Evolutionary conservation across 768 basidiomycete genomes (phyloP).

Genomic region (Solioccasus polychromus): DNA sequence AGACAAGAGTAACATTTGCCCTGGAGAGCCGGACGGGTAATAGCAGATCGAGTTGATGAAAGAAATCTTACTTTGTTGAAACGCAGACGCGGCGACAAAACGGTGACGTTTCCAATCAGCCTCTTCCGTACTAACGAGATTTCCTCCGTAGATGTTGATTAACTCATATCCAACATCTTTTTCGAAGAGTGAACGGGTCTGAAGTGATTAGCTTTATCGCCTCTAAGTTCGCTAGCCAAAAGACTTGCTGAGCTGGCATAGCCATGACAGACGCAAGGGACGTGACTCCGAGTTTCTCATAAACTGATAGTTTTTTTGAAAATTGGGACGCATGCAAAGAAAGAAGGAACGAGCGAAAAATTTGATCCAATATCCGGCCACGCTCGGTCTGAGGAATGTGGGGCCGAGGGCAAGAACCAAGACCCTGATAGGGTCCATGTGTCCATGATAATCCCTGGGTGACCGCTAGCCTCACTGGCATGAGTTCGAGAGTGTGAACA

Average conservation of each 20-base stretch:
- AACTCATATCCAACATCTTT: constrained; percentile 40
- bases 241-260: constrained; percentile 28
- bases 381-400: constrained; percentile 34
- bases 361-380: constrained; percentile 33
- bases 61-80: constrained; percentile 44
- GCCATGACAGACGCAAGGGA: constrained; percentile 36
- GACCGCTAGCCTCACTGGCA: not conserved
- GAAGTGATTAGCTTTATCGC: constrained; percentile 36
- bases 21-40: constrained; percentile 13
- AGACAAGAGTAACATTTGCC: constrained; percentile 48
- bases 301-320: constrained; percentile 27
- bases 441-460: constrained; percentile 21
- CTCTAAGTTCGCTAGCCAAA: constrained; percentile 45
- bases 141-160: constrained; percentile 44
- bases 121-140: constrained; percentile 42
- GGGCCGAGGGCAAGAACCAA: constrained; percentile 25
- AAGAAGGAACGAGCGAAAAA: constrained; percentile 33
- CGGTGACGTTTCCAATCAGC: constrained; percentile 49
- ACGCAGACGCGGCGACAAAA: constrained; percentile 42
- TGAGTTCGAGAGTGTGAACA: too few relatives aligned
- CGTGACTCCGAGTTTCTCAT: constrained; percentile 39
- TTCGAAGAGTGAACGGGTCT: constrained; percentile 37
- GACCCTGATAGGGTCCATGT: constrained; percentile 29
- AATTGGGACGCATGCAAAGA: too few relatives aligned
- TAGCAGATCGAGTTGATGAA: not conserved